Percentiles rank a stretch among this genome's conserved stretches.
Conservation (phyloP, 2,329 filamentous ascomycete genomes). For the Ascochyta lentis region DNA sequence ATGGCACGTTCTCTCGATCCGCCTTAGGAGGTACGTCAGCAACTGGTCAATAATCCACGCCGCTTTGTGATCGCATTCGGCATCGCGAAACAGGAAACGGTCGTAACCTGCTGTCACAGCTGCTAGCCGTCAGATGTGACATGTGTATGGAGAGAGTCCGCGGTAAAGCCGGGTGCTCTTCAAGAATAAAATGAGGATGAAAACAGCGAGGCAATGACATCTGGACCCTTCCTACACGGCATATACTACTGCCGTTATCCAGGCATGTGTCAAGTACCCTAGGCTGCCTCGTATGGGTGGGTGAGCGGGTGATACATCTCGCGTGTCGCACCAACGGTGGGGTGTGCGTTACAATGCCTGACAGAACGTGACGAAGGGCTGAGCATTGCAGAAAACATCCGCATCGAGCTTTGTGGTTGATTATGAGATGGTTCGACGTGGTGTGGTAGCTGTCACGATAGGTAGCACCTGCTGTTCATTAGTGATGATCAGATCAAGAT, state of each 20-base stretch:
- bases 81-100: background rate
- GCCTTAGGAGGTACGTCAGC: background rate
- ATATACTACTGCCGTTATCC: constrained; percentile 1
- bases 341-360: constrained; percentile 11
- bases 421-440: background rate
- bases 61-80: background rate
- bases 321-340: constrained; percentile 16
- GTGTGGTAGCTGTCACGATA: background rate
- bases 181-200: background rate
- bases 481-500: constrained; percentile 1
- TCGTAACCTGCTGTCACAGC: background rate
- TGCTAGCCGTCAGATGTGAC: constrained; percentile 4
- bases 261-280: background rate
- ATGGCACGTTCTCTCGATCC: background rate
- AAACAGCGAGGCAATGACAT: background rate
- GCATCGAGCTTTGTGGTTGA: background rate
- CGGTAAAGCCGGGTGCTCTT: constrained; percentile 5
- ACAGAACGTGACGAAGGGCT: constrained; percentile 17
- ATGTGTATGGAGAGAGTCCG: constrained; percentile 2
- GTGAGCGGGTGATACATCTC: constrained; percentile 13
- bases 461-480: background rate
- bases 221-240: background rate
- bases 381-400: background rate
- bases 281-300: constrained; percentile 9
- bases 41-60: background rate